A percentile compares a stretch with the other conserved stretches of the same genome.
Evolutionary conservation across 192 early-diverging fungal genomes (phyloP).

Genomic region (Coemansia sp.): DNA sequence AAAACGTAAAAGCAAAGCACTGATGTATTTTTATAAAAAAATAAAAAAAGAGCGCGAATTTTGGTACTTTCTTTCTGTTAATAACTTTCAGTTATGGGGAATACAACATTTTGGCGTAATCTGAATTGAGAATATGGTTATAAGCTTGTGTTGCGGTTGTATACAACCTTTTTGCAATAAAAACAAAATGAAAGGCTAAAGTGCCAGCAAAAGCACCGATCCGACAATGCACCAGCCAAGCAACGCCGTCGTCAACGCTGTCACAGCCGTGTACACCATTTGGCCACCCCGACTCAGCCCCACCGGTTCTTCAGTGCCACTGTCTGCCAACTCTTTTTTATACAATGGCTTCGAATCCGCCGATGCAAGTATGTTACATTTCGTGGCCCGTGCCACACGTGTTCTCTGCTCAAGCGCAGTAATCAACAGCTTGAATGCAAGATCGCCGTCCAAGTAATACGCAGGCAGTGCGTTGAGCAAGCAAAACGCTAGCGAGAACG

Average conservation of each 20-base stretch:
- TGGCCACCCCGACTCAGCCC: background rate
- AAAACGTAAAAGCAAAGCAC: no score
- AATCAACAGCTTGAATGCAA: constrained; percentile 22
- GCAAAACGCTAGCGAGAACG: constrained; percentile 40
- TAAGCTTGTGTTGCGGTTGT: no score
- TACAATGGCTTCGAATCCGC: background rate
- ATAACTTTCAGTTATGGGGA: no score
- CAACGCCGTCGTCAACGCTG: constrained; percentile 21
- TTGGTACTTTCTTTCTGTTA: no score
- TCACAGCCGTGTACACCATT: background rate
- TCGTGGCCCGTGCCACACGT: background rate
- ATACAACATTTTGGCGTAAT: no score
- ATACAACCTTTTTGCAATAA: background rate
- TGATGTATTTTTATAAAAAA: no score
- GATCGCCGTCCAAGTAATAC: constrained; percentile 38
- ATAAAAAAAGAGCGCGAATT: no score
- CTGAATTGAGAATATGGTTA: no score
- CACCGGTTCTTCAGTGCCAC: background rate
- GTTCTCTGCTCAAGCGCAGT: constrained; percentile 3
- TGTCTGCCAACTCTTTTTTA: background rate
- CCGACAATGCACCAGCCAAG: constrained; percentile 36
- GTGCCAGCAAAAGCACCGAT: constrained; percentile 15
- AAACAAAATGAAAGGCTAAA: constrained; percentile 7
- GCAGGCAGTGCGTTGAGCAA: constrained; percentile 43
- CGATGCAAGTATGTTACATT: background rate